Conservation (phyloP, 805 yeast species). For the Ogataea parapolymorpha region DNA sequence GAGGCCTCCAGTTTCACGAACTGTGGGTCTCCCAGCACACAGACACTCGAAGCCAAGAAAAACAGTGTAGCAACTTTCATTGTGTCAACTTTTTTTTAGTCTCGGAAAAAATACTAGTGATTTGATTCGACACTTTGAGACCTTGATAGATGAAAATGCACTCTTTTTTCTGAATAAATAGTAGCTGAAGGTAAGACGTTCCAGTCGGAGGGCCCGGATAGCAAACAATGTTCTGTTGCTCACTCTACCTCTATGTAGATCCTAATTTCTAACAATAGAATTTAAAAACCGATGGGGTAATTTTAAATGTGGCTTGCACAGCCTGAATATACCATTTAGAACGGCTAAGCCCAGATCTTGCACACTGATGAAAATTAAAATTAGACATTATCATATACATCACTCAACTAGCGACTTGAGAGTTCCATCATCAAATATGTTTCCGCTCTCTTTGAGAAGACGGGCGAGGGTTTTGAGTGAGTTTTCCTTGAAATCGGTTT, state of each 20-base stretch:
- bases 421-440: constrained; percentile 56
- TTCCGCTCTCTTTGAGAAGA: constrained; percentile 54
- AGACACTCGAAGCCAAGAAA: not conserved
- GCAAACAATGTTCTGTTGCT: constrained; percentile 2
- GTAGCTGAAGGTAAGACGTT: not conserved
- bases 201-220: not conserved
- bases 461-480: constrained; percentile 57
- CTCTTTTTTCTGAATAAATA: not conserved
- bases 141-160: not conserved
- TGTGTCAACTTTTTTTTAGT: not conserved
- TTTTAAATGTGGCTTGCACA: not conserved
- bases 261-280: not conserved
- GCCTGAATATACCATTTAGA: constrained; percentile 2
- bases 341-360: not conserved
- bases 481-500: constrained; percentile 56
- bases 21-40: constrained; percentile 2
- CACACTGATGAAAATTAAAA: not conserved
- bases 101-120: not conserved
- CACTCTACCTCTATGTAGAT: not conserved
- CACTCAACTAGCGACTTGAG: constrained; percentile 24
- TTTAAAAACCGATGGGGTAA: not conserved
- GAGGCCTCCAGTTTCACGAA: constrained; percentile 22
- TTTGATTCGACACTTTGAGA: not conserved
- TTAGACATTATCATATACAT: not conserved
- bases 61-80: constrained; percentile 2